phyloP scores from a whole-genome alignment of 345 rosid genomes.

The Syzygium jambos region DNA sequence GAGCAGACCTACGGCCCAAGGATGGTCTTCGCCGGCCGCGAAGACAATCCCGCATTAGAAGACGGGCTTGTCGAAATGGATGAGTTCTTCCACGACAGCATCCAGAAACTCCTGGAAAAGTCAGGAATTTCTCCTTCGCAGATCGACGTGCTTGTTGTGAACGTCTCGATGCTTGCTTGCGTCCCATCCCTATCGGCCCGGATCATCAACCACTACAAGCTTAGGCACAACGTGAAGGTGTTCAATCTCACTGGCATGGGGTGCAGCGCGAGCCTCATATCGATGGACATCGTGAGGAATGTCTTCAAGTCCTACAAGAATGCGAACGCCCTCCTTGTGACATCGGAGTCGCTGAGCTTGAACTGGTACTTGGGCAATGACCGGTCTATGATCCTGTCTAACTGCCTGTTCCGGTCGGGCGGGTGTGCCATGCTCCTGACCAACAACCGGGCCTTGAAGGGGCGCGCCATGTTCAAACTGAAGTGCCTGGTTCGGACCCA shows the following conservation, averaged over 20 bases:
- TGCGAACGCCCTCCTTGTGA: conserved; percentile 43
- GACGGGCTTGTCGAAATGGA: conserved; percentile 78
- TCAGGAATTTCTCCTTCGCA: conserved; percentile 48
- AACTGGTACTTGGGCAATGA: conserved; percentile 79
- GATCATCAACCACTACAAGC: conserved; percentile 62
- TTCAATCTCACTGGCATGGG: conserved; percentile 88
- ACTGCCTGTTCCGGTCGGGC: conserved; percentile 77
- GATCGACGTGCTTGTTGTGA: conserved; percentile 72
- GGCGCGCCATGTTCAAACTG: conserved; percentile 51
- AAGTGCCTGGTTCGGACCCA: conserved; percentile 80
- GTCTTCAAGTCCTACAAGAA: conserved; percentile 43
- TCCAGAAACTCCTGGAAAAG: conserved; percentile 48
- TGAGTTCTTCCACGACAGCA: conserved; percentile 61
- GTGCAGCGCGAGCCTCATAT: conserved; percentile 89
- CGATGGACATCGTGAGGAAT: conserved; percentile 54
- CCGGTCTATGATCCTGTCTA: conserved; percentile 80
- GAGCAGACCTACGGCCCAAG: conserved; percentile 68
- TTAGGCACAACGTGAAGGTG: conserved; percentile 65
- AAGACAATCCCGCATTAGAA: conserved; percentile 39
- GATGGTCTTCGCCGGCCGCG: conserved; percentile 39
- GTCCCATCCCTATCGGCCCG: conserved; percentile 56
- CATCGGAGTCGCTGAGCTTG: conserved; percentile 73
- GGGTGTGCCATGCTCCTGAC: conserved; percentile 74
- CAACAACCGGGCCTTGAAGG: conserved; percentile 46
- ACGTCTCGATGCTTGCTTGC: conserved; percentile 57